Conservation (phyloP, 129 eudicot species). For the Daucus carota region DH1_v3.0 NC_030385.2:35957501-35958000, state of each 20-base stretch:
- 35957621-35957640: slow-evolving; percentile 63
- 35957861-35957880: background rate
- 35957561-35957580: slow-evolving; percentile 38
- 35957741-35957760: slow-evolving; percentile 37
- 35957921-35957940: background rate
- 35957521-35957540: slow-evolving; percentile 82
- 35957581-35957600: slow-evolving; percentile 54
- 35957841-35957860: background rate
- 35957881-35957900: background rate
- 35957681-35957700: slow-evolving; percentile 45
- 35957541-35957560: slow-evolving; percentile 54
- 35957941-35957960: background rate
- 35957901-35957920: background rate
- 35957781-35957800: slow-evolving; percentile 41
- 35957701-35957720: slow-evolving; percentile 58
- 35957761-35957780: slow-evolving; percentile 59
- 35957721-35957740: slow-evolving; percentile 34
- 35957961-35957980: slow-evolving; percentile 4
- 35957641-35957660: slow-evolving; percentile 48
- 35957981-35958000: slow-evolving; percentile 10
- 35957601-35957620: slow-evolving; percentile 44
- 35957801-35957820: slow-evolving; percentile 61
- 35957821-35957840: slow-evolving; percentile 77
- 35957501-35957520: slow-evolving; percentile 43
- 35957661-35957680: slow-evolving; percentile 55